phyloP scores from a whole-genome alignment of 345 rosid species.

The Moricandia moricandioides region DNA sequence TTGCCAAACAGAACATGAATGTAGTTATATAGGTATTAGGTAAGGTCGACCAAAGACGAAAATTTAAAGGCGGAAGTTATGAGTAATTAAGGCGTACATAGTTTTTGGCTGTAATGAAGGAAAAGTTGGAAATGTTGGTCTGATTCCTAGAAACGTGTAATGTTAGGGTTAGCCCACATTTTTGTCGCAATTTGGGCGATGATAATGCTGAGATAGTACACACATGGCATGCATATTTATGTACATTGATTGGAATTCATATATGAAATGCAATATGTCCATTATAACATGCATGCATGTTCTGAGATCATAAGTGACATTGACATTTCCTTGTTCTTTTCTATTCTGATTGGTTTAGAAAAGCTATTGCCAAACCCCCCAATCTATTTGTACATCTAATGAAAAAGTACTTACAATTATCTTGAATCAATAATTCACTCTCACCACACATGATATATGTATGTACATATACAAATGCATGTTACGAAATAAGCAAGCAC shows the following conservation, averaged over 20 bases:
- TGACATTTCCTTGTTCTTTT: slow-evolving; percentile 34
- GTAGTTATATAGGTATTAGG: neutral
- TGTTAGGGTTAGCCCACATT: slow-evolving; percentile 32
- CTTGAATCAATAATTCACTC: slow-evolving; percentile 2
- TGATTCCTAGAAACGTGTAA: slow-evolving; percentile 18
- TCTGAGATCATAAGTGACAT: slow-evolving; percentile 33
- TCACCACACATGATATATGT: too few relatives aligned
- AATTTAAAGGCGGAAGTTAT: neutral
- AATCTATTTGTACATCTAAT: slow-evolving; percentile 22
- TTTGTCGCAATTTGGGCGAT: slow-evolving; percentile 34
- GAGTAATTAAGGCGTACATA: slow-evolving; percentile 24
- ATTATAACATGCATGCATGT: neutral
- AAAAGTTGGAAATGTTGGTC: slow-evolving; percentile 17
- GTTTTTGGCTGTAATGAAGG: slow-evolving; percentile 1
- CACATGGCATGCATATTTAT: neutral
- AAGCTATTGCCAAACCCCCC: neutral
- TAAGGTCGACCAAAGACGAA: neutral
- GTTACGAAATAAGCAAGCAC: neutral
- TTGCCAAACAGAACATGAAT: slow-evolving; percentile 13
- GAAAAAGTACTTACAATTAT: slow-evolving; percentile 13
- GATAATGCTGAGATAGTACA: slow-evolving; percentile 10
- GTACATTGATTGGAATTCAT: neutral
- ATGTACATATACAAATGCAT: neutral
- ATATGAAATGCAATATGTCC: neutral
- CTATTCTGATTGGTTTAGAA: slow-evolving; percentile 17